Evolutionary conservation across 768 basidiomycete species (phyloP).

Genomic region (Tylopilus sp.): DNA sequence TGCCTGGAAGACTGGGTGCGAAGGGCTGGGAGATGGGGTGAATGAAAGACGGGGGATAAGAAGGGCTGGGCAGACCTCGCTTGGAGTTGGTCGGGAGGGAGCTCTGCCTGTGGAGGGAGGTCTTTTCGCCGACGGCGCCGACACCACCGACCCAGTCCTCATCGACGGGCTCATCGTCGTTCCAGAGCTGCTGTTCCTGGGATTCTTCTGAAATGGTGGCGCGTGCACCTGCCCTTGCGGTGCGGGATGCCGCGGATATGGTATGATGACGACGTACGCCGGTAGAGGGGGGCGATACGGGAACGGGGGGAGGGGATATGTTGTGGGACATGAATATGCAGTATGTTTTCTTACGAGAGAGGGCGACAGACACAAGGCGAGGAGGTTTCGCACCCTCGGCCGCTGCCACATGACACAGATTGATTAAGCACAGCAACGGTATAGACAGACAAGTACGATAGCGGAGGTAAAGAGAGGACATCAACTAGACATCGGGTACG

Average conservation of each 20-base stretch:
- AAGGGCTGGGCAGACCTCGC: conserved; percentile 46
- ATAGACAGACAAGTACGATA: conserved; percentile 8
- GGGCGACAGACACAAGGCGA: not conserved
- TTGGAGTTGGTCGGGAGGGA: conserved; percentile 81
- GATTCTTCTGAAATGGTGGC: conserved; percentile 67
- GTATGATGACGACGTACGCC: conserved; percentile 82
- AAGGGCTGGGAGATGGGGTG: conserved; percentile 39
- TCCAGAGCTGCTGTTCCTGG: conserved; percentile 55
- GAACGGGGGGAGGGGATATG: conserved; percentile 41
- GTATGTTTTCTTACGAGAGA: not conserved
- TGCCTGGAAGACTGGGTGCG: conserved; percentile 49
- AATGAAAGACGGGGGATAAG: not conserved
- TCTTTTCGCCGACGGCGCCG: conserved; percentile 81
- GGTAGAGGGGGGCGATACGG: conserved; percentile 35
- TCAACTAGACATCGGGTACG: conserved; percentile 19
- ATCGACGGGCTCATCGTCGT: conserved; percentile 75
- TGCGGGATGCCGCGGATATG: conserved; percentile 71
- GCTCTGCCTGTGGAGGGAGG: conserved; percentile 73
- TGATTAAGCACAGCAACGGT: not conserved
- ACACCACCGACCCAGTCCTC: conserved; percentile 80
- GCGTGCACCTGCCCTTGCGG: conserved; percentile 56
- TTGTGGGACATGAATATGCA: conserved; percentile 37
- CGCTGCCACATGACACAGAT: conserved; percentile 20
- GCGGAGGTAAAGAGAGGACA: not conserved
- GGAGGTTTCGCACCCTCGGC: conserved; percentile 24